Percentiles rank a stretch among this genome's conserved stretches.
Evolutionary conservation across 441 rosid genomes (phyloP).

Genomic region (Populus hybrid): DNA sequence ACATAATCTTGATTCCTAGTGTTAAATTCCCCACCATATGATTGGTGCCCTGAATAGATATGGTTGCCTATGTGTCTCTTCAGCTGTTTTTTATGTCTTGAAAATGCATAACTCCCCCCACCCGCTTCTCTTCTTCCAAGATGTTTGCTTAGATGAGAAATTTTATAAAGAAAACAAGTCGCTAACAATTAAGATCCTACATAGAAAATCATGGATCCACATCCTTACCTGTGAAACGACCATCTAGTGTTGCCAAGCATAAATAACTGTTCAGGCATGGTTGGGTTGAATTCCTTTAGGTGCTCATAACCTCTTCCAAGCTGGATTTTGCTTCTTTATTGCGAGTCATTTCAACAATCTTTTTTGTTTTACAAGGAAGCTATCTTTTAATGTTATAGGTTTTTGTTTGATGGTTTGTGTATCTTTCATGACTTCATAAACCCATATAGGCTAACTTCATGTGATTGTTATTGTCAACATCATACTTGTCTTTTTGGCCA

Average conservation of each 20-base stretch:
- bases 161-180: not conserved
- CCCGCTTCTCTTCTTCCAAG: too few species aligned
- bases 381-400: not conserved
- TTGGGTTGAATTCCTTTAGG: not conserved
- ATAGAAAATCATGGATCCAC: not conserved
- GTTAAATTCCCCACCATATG: not conserved
- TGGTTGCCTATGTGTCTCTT: not conserved
- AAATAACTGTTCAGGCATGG: not conserved
- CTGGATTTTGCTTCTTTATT: not conserved
- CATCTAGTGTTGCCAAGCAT: not conserved
- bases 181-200: not conserved
- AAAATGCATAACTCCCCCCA: too few species aligned
- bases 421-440: not conserved
- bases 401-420: not conserved
- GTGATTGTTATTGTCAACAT: not conserved
- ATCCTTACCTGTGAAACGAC: not conserved
- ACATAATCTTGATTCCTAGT: not conserved
- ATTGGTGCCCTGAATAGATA: not conserved
- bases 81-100: too few species aligned
- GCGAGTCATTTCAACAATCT: not conserved
- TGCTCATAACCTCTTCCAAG: not conserved
- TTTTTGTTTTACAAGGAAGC: not conserved
- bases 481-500: not conserved
- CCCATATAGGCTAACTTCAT: not conserved
- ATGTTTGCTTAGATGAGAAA: too few species aligned